Percentiles rank a stretch among this genome's conserved stretches.
phyloP scores from a whole-genome alignment of 73 alveolate species.

The Symbiodinium natans region DNA sequence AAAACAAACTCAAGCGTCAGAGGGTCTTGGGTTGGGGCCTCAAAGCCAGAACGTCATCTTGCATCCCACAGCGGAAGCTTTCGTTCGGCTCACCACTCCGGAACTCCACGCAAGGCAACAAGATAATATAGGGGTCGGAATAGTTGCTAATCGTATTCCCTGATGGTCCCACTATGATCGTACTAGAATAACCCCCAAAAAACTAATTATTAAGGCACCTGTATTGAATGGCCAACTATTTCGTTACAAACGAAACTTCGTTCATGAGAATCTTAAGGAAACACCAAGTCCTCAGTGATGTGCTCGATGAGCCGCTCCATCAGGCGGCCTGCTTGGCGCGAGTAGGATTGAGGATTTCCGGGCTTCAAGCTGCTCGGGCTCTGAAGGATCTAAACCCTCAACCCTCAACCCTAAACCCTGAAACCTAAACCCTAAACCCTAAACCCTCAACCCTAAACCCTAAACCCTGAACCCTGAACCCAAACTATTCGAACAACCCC shows the following conservation, averaged over 20 bases:
- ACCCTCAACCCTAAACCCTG: background rate
- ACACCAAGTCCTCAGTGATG: background rate
- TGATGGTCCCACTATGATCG: background rate
- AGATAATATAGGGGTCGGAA: too few relatives aligned
- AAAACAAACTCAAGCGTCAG: too few relatives aligned
- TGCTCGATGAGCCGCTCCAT: slow-evolving; percentile 83
- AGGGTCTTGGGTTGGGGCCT: too few relatives aligned
- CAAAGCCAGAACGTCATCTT: too few relatives aligned
- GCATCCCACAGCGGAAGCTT: too few relatives aligned
- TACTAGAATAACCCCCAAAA: background rate
- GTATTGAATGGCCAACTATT: too few relatives aligned
- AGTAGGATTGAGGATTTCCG: background rate
- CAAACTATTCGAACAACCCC: too few relatives aligned
- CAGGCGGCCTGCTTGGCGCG: slow-evolving; percentile 43
- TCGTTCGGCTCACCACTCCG: too few relatives aligned
- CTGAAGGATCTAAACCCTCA: background rate
- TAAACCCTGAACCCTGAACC: background rate
- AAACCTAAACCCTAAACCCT: background rate
- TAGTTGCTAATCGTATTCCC: too few relatives aligned
- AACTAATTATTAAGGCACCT: background rate
- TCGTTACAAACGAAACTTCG: too few relatives aligned
- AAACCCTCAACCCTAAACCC: background rate
- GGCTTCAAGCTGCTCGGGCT: background rate
- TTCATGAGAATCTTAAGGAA: too few relatives aligned
- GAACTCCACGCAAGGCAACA: too few relatives aligned